A percentile compares a stretch with the other conserved stretches of the same genome.
These are phyloP conservation scores for Rhynchosporium agropyri DNA, from an alignment of 2,329 filamentous ascomycete genomes.

Conservation along the genomic window DNA sequence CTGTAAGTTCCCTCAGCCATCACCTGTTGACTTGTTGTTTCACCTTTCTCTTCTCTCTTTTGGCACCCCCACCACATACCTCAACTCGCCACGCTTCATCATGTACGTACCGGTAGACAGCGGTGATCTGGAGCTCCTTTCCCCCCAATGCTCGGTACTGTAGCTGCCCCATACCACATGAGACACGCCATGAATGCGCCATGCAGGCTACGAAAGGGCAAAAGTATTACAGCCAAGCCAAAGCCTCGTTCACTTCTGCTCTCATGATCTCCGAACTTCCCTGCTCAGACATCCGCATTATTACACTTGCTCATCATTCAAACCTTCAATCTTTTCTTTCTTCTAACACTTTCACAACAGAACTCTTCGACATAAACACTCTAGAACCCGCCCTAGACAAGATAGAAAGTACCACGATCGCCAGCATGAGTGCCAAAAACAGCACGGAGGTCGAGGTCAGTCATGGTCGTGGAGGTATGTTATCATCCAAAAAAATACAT, in stretches of 20 bases:
- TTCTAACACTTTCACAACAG: constrained; percentile 20
- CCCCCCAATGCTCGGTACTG: constrained; percentile 6
- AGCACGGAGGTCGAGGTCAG: constrained; percentile 36
- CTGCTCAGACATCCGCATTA: constrained; percentile 1
- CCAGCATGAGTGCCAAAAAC: constrained; percentile 30
- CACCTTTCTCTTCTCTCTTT: constrained; percentile 19
- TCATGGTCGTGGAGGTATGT: constrained; percentile 44
- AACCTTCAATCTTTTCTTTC: constrained; percentile 20
- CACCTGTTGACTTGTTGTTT: constrained; percentile 9
- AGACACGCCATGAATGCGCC: constrained; percentile 3
- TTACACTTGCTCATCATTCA: constrained; percentile 16
- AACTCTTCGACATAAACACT: constrained; percentile 16
- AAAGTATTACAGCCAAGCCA: constrained; percentile 24
- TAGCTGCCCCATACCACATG: not conserved
- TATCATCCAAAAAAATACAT: not conserved
- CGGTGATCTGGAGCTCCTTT: not conserved
- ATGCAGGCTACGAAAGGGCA: constrained; percentile 15
- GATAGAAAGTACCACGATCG: not conserved
- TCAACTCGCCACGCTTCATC: constrained; percentile 14
- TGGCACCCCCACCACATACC: constrained; percentile 29
- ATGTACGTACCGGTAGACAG: constrained; percentile 12
- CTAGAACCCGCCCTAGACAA: constrained; percentile 9
- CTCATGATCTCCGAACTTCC: constrained; percentile 27
- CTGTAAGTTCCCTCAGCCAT: constrained; percentile 8
- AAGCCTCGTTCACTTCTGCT: constrained; percentile 22